phyloP scores from a whole-genome alignment of 2,329 filamentous ascomycete species.

The Hansfordia pulvinata region DNA sequence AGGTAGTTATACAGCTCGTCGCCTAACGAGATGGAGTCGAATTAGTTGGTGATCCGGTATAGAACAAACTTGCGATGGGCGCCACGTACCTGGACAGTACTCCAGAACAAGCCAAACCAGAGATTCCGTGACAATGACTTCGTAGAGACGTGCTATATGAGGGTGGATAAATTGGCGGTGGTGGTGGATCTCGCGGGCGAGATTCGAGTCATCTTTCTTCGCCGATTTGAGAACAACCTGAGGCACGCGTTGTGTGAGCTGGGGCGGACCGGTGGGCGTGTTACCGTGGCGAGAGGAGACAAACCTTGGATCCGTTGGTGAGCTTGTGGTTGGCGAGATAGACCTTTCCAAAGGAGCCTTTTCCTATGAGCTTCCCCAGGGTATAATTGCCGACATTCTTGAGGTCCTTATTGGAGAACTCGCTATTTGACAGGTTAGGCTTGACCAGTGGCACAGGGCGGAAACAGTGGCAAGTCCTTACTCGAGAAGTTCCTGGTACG shows the following conservation, averaged over 20 bases:
- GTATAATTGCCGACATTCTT: conserved; percentile 90
- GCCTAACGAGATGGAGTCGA: too few relatives aligned
- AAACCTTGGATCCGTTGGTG: conserved; percentile 92
- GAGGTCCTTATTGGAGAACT: conserved; percentile 86
- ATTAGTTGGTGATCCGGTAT: too few relatives aligned
- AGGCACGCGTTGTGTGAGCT: conserved; percentile 5
- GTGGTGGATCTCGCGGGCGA: conserved; percentile 95
- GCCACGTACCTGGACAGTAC: conserved; percentile 69
- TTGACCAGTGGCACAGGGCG: conserved; percentile 1
- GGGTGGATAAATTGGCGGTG: conserved; percentile 96
- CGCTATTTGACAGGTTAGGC: conserved; percentile 36
- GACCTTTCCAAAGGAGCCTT: conserved; percentile 96
- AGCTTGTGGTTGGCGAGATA: conserved; percentile 94
- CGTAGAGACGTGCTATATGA: conserved; percentile 91
- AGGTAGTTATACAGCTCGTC: conserved; percentile 97
- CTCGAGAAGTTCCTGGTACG: conserved; percentile 93
- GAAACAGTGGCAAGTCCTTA: conserved; percentile 32
- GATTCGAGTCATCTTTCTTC: conserved; percentile 88
- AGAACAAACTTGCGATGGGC: too few relatives aligned
- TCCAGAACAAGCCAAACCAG: conserved; percentile 95
- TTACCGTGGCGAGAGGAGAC: conserved; percentile 10
- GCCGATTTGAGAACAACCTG: conserved; percentile 97
- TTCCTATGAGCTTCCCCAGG: conserved; percentile 83
- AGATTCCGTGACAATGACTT: conserved; percentile 92
- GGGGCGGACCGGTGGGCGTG: conserved; percentile 1